These are phyloP conservation scores for Castanea crenata DNA, from an alignment of 306 rosid species.

Conservation along the genomic window DNA sequence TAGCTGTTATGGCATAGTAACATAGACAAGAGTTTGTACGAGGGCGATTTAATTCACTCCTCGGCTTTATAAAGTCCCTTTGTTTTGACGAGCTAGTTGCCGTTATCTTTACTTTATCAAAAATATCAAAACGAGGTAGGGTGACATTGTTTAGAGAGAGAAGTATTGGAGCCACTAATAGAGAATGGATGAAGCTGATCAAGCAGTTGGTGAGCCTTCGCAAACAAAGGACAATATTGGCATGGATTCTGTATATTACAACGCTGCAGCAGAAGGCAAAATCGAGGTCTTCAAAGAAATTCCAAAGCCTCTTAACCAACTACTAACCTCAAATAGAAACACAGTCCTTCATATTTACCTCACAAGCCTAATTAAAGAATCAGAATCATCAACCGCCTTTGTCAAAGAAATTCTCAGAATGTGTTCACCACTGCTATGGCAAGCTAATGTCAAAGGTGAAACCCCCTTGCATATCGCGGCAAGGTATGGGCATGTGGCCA, in stretches of 20 bases:
- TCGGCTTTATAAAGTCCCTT: too few species aligned
- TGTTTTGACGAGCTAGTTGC: too few species aligned
- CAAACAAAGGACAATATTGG: not conserved
- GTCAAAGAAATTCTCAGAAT: too few species aligned
- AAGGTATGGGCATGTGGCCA: not conserved
- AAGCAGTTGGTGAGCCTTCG: not conserved
- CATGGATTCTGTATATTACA: not conserved
- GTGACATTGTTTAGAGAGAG: too few species aligned
- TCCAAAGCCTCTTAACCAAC: not conserved
- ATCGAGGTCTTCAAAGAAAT: not conserved
- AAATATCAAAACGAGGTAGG: too few species aligned
- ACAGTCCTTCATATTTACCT: too few species aligned
- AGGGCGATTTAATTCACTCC: too few species aligned
- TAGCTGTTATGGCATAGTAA: too few species aligned
- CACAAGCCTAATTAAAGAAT: fast-evolving
- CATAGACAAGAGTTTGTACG: too few species aligned
- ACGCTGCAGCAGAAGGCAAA: not conserved
- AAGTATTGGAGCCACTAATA: not conserved
- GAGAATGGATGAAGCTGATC: not conserved
- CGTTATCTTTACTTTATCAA: too few species aligned
- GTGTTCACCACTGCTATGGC: fast-evolving
- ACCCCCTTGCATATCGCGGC: not conserved
- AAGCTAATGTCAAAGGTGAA: not conserved
- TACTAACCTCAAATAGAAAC: not conserved
- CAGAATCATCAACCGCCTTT: too few species aligned